Conservation (phyloP, 768 basidiomycete genomes). For the Hygrophoropsis aurantiaca region DNA sequence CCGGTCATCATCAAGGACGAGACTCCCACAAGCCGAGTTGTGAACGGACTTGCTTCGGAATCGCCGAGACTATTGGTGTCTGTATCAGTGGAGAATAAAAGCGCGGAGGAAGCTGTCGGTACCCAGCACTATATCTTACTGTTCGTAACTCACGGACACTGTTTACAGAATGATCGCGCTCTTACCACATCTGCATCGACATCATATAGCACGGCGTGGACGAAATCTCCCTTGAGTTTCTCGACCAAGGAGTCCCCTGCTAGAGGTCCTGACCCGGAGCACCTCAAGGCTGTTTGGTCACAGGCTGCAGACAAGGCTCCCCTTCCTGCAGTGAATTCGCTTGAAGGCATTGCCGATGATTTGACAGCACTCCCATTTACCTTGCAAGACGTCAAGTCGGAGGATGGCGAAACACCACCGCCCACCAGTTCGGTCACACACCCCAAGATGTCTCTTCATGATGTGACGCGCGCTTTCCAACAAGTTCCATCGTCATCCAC, state of each 20-base stretch:
- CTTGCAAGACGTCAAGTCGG: slow-evolving; percentile 82
- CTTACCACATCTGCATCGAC: slow-evolving; percentile 46
- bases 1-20: slow-evolving; percentile 7
- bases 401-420: slow-evolving; percentile 80
- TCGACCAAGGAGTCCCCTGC: slow-evolving; percentile 67
- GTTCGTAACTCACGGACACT: slow-evolving; percentile 10
- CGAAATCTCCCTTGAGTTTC: slow-evolving; percentile 49
- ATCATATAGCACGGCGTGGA: slow-evolving; percentile 46
- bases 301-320: slow-evolving; percentile 73
- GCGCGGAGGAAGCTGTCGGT: slow-evolving; percentile 51
- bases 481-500: slow-evolving; percentile 70
- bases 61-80: slow-evolving; percentile 20
- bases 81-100: slow-evolving; percentile 45
- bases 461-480: slow-evolving; percentile 86
- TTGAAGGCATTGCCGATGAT: slow-evolving; percentile 84
- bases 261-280: slow-evolving; percentile 77
- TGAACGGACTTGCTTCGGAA: slow-evolving; percentile 8
- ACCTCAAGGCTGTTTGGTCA: slow-evolving; percentile 83
- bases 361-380: slow-evolving; percentile 77
- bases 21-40: slow-evolving; percentile 7
- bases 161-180: slow-evolving; percentile 40
- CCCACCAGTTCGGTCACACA: slow-evolving; percentile 54
- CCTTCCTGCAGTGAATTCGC: slow-evolving; percentile 68
- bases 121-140: slow-evolving; percentile 12
- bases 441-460: slow-evolving; percentile 76